Conservation (phyloP, 257 asterid species). For the Fraxinus quadrangulata region DNA sequence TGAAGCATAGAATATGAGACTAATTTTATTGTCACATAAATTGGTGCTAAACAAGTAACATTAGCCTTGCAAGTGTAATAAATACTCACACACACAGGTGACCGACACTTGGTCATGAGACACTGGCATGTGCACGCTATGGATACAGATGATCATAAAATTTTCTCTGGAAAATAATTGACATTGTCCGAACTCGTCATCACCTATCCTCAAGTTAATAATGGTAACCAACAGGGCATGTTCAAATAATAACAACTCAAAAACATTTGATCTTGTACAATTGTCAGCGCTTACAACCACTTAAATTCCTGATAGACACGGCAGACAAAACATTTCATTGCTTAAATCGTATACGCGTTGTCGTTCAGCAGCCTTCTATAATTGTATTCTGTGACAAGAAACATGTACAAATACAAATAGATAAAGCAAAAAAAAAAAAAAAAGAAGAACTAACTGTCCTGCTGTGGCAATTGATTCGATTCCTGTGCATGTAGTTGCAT, state of each 20-base stretch:
- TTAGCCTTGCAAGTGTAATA: not conserved
- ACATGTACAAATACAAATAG: constrained; percentile 8
- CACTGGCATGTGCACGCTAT: not conserved
- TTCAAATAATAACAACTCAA: not conserved
- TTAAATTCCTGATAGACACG: not conserved
- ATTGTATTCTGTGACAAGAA: constrained; percentile 7
- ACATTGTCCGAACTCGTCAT: not conserved
- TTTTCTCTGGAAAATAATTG: not conserved
- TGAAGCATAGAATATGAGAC: no score
- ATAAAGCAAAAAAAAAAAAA: not conserved
- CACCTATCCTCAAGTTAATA: not conserved
- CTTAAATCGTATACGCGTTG: not conserved
- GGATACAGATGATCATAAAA: not conserved
- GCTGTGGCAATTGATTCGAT: constrained; percentile 27
- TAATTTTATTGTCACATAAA: not conserved
- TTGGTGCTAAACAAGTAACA: not conserved
- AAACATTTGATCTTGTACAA: not conserved
- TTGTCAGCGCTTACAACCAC: not conserved
- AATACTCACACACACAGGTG: not conserved
- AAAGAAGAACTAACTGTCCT: constrained; percentile 20
- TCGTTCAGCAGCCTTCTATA: not conserved
- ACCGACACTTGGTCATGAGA: not conserved
- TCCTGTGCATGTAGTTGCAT: constrained; percentile 12
- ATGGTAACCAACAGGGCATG: not conserved
- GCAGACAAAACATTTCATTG: not conserved